Conservation (phyloP, 768 basidiomycete genomes). For the Termitomyces sp. region DNA sequence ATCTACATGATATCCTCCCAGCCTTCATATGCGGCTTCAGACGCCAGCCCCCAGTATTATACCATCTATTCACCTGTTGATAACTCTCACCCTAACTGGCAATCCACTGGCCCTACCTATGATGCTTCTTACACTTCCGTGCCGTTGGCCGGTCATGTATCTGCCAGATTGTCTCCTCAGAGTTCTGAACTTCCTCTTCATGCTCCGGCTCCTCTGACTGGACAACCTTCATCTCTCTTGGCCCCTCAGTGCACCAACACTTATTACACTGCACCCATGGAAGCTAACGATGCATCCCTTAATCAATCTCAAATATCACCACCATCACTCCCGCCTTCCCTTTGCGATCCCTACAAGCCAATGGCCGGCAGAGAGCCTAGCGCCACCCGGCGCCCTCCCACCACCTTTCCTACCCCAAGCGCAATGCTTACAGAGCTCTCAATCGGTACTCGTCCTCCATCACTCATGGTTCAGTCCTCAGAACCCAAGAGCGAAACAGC, state of each 20-base stretch:
- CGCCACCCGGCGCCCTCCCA: slow-evolving; percentile 16
- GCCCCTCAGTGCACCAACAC: background rate
- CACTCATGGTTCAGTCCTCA: background rate
- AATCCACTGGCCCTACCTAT: background rate
- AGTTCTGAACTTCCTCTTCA: slow-evolving; percentile 19
- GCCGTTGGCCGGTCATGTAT: background rate
- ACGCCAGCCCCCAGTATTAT: background rate
- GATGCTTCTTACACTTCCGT: background rate
- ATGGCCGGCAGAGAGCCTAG: slow-evolving; percentile 2
- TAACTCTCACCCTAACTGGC: background rate
- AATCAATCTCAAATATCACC: slow-evolving; percentile 1
- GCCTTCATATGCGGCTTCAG: background rate
- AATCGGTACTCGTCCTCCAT: slow-evolving; percentile 3
- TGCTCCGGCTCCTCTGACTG: slow-evolving; percentile 21
- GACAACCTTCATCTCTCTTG: slow-evolving; percentile 13
- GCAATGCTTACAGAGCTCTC: slow-evolving; percentile 50
- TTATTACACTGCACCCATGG: background rate
- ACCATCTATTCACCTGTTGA: background rate
- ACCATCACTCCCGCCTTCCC: background rate
- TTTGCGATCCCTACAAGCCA: slow-evolving; percentile 6
- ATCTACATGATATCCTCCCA: background rate
- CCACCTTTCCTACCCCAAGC: slow-evolving; percentile 60
- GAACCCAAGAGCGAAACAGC: slow-evolving; percentile 37
- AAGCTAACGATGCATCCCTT: background rate
- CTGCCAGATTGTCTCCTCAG: slow-evolving; percentile 7